A percentile compares a stretch with the other conserved stretches of the same genome.
Conservation (phyloP, 148 eudicot genomes). For the Dysphania ambrosioides region DNA sequence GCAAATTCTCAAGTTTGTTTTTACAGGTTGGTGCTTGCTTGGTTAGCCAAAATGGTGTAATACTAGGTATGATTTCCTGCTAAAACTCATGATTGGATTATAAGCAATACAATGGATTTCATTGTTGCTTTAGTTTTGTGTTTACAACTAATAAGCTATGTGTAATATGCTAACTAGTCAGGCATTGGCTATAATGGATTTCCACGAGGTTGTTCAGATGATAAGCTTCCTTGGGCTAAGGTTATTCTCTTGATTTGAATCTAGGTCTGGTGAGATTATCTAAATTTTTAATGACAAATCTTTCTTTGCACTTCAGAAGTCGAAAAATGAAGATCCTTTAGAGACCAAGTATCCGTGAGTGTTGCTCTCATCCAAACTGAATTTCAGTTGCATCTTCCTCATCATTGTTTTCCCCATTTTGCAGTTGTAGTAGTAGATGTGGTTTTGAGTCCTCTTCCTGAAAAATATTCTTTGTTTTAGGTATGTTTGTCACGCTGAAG, state of each 20-base stretch:
- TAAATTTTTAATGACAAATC: background rate
- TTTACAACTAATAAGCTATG: background rate
- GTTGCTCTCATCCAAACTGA: background rate
- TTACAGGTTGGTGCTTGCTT: slow-evolving; percentile 78
- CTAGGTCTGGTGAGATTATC: background rate
- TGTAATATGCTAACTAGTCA: slow-evolving; percentile 31
- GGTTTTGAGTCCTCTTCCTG: background rate
- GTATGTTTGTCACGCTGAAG: slow-evolving; percentile 97
- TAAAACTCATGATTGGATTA: slow-evolving; percentile 4
- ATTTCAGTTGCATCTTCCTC: background rate
- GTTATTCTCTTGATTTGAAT: slow-evolving; percentile 32
- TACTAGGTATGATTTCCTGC: slow-evolving; percentile 53
- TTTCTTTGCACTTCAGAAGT: slow-evolving; percentile 49
- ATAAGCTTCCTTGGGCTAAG: slow-evolving; percentile 95
- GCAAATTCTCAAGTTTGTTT: background rate
- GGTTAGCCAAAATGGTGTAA: slow-evolving; percentile 72
- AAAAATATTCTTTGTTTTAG: slow-evolving; percentile 34
- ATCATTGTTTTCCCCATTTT: background rate
- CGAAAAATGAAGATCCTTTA: slow-evolving; percentile 68
- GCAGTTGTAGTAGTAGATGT: background rate
- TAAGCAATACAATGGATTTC: background rate
- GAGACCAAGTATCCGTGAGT: slow-evolving; percentile 97
- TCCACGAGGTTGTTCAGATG: slow-evolving; percentile 95
- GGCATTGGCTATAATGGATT: slow-evolving; percentile 98
- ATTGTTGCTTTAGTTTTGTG: slow-evolving; percentile 1